These are phyloP conservation scores for Cystobasidium pallidum DNA, from an alignment of 1,284 basidiomycete species.

Conservation along the genomic window DNA sequence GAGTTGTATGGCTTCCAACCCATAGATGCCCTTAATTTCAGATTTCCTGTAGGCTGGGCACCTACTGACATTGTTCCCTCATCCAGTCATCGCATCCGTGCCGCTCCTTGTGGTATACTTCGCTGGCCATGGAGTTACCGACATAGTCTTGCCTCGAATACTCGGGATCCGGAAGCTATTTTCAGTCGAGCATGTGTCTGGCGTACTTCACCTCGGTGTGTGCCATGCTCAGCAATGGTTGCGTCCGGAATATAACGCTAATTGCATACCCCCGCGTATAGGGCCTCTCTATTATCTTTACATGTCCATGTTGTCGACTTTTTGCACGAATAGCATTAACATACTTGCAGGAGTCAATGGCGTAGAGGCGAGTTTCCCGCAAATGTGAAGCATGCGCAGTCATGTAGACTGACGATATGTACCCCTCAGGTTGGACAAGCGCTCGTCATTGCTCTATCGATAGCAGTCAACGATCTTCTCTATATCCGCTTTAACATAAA, in stretches of 20 bases:
- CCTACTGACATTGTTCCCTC: neutral
- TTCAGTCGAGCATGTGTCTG: slow-evolving; percentile 61
- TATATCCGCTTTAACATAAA: slow-evolving; percentile 68
- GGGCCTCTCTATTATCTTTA: slow-evolving; percentile 95
- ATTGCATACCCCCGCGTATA: slow-evolving; percentile 54
- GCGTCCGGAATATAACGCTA: neutral
- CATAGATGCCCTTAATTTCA: no score
- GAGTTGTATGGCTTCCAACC: neutral
- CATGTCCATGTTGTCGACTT: slow-evolving; percentile 93
- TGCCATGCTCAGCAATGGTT: neutral
- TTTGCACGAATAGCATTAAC: slow-evolving; percentile 97
- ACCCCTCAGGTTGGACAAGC: slow-evolving; percentile 72
- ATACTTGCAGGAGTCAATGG: slow-evolving; percentile 98
- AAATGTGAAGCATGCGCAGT: neutral
- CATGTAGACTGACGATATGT: neutral
- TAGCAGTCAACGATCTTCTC: slow-evolving; percentile 87
- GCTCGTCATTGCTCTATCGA: slow-evolving; percentile 84
- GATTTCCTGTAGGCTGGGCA: no score
- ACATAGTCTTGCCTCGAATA: slow-evolving; percentile 87
- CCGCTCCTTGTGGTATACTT: slow-evolving; percentile 96
- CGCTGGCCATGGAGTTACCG: slow-evolving; percentile 87
- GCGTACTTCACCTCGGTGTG: slow-evolving; percentile 82
- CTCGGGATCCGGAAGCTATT: slow-evolving; percentile 53
- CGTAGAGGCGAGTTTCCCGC: slow-evolving; percentile 65
- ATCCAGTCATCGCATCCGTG: slow-evolving; percentile 80